Evolutionary conservation across 371 early-diverging fungal species (phyloP).

Genomic region (Mortierella sp.): DNA sequence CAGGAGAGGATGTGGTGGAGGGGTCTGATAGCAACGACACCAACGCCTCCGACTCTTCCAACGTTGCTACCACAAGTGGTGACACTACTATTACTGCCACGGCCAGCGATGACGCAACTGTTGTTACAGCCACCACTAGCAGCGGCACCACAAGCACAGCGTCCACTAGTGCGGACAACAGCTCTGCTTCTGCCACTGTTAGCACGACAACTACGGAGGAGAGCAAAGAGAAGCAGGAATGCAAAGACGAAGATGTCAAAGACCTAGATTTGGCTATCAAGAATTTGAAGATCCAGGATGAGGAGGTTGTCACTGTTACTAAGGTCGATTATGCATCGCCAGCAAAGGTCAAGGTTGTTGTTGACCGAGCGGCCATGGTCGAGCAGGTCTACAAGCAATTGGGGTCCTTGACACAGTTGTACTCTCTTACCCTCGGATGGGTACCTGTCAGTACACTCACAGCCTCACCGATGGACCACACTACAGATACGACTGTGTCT

Average conservation of each 20-base stretch:
- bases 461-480: not conserved
- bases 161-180: not conserved
- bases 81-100: conserved; percentile 2
- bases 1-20: not conserved
- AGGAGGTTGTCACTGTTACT: not conserved
- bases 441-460: not conserved
- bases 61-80: not conserved
- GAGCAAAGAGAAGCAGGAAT: conserved; percentile 3
- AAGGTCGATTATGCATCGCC: not conserved
- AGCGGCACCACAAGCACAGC: not conserved
- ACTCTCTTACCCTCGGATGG: conserved; percentile 8
- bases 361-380: conserved; percentile 4
- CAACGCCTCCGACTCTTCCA: not conserved
- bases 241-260: not conserved
- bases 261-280: not conserved
- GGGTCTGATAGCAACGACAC: not conserved
- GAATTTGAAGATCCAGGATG: not conserved
- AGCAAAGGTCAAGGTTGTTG: not conserved
- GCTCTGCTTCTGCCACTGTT: not conserved
- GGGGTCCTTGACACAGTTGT: not conserved
- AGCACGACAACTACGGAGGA: not conserved
- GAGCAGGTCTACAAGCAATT: conserved; percentile 8
- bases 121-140: not conserved
- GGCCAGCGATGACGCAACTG: not conserved
- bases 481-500: not conserved